A percentile compares a stretch with the other conserved stretches of the same genome.
phyloP scores from a whole-genome alignment of 306 rosid species.

The Malus sieversii region DNA sequence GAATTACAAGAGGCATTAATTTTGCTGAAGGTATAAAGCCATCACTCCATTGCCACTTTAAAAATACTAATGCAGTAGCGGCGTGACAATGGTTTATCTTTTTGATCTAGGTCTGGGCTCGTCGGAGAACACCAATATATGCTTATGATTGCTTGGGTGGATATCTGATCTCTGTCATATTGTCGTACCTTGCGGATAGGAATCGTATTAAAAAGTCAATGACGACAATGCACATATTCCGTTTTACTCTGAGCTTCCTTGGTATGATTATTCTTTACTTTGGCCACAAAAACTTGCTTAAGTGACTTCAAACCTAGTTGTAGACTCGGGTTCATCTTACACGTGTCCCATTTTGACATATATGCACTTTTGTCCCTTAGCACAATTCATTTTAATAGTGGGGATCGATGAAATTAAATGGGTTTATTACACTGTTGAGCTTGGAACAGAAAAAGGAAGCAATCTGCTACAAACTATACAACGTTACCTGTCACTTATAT shows the following conservation, averaged over 20 bases:
- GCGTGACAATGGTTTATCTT: constrained; percentile 9
- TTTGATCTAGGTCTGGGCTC: constrained; percentile 75
- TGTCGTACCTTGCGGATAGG: constrained; percentile 57
- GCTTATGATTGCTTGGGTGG: constrained; percentile 81
- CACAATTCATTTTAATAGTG: background rate
- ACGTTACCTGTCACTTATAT: background rate
- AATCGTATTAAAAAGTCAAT: constrained; percentile 51
- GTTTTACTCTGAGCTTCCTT: constrained; percentile 54
- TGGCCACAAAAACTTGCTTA: background rate
- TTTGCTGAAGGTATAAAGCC: constrained; percentile 59
- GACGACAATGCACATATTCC: constrained; percentile 64
- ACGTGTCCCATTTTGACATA: background rate
- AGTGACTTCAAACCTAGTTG: background rate
- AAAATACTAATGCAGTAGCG: background rate
- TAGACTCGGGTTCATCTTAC: background rate
- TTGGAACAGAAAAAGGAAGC: background rate
- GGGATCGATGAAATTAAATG: background rate
- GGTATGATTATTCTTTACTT: constrained; percentile 39
- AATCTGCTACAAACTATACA: background rate
- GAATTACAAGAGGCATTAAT: constrained; percentile 62
- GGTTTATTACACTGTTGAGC: background rate
- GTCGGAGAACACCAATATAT: constrained; percentile 54
- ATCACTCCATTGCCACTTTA: background rate
- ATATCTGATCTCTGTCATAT: constrained; percentile 54
- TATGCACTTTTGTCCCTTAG: background rate